Conservation (phyloP, 2,329 filamentous ascomycete species). For the Hirsutella thompsonii region DNA sequence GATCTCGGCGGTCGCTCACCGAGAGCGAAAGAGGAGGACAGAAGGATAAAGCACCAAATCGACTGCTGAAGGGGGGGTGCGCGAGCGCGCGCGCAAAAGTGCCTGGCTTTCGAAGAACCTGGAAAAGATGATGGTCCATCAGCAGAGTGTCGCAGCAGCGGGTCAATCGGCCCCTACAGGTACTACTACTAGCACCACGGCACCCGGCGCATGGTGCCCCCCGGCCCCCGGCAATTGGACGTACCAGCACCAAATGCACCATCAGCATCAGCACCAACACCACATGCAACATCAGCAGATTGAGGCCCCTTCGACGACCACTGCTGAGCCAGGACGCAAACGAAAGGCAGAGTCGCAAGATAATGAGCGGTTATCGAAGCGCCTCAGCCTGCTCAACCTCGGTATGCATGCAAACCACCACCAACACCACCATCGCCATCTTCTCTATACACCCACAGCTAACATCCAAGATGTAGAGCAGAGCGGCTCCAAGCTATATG, state of each 20-base stretch:
- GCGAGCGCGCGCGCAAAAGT: background rate
- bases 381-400: conserved; percentile 69
- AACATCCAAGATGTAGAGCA: conserved; percentile 33
- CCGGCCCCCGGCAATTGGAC: background rate
- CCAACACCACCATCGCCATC: too few species aligned
- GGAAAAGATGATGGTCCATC: background rate
- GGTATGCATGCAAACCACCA: conserved; percentile 40
- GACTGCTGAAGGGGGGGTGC: too few species aligned
- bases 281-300: conserved; percentile 1
- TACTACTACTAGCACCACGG: background rate
- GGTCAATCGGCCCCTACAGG: background rate
- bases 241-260: conserved; percentile 3
- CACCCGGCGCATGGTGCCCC: background rate
- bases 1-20: too few species aligned
- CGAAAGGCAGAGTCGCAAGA: conserved; percentile 47
- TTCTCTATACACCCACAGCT: background rate
- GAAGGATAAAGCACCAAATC: too few species aligned
- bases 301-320: too few species aligned
- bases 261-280: conserved; percentile 9
- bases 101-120: background rate
- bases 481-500: conserved; percentile 51
- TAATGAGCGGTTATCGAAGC: conserved; percentile 70
- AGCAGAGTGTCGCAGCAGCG: background rate
- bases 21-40: too few species aligned
- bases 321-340: conserved; percentile 26